Evolutionary conservation across 1,284 basidiomycete genomes (phyloP).

Genomic region (Moniliophthora roreri): DNA sequence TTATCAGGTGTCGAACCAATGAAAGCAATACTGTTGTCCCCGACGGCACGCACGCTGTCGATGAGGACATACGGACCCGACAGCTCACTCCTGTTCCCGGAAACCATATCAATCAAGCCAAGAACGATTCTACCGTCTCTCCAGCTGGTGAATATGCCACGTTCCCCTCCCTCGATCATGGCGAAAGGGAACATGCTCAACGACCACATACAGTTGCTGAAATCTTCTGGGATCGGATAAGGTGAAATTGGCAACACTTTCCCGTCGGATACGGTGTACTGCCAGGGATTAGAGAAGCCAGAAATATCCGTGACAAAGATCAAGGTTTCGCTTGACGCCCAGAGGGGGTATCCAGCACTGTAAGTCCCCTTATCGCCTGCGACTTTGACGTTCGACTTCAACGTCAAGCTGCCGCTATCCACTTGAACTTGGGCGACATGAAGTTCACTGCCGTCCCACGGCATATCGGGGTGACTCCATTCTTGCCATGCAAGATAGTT

Average conservation of each 20-base stretch:
- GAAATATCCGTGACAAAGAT: constrained; percentile 67
- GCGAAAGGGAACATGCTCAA: constrained; percentile 53
- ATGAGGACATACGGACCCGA: constrained; percentile 49
- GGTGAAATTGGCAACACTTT: constrained; percentile 43
- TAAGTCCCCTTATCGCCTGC: constrained; percentile 48
- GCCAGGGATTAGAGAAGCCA: constrained; percentile 74
- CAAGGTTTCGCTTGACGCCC: constrained; percentile 59
- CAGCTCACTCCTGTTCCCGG: constrained; percentile 30
- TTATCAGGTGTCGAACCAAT: too few relatives aligned
- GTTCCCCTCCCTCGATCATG: constrained; percentile 40
- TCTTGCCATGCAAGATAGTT: constrained; percentile 65
- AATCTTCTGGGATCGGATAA: constrained; percentile 53
- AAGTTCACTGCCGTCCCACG: constrained; percentile 73
- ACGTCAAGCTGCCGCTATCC: constrained; percentile 24
- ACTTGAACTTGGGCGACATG: constrained; percentile 46
- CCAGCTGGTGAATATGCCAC: constrained; percentile 46
- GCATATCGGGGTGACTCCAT: constrained; percentile 83
- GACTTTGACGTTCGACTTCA: constrained; percentile 33
- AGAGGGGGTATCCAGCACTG: constrained; percentile 56
- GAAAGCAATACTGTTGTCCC: too few relatives aligned
- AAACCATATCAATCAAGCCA: constrained; percentile 44
- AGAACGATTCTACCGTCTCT: constrained; percentile 50
- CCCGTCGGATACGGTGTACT: constrained; percentile 36
- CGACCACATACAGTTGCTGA: constrained; percentile 56
- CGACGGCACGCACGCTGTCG: constrained; percentile 36